Conservation (phyloP, 1,284 basidiomycete species). For the Cystobasidiaceae sp. region DNA sequence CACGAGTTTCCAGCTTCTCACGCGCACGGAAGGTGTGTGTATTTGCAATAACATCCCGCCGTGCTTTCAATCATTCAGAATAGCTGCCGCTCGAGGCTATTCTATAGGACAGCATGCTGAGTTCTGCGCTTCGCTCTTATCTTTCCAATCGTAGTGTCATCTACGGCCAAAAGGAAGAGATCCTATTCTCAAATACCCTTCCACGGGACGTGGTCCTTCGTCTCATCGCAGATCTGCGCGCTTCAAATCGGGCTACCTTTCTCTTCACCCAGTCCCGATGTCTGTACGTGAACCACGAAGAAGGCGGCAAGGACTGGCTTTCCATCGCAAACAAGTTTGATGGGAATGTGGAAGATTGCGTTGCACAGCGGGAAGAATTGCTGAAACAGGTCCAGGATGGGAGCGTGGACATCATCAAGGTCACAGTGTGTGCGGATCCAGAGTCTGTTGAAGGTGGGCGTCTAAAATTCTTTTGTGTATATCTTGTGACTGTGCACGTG, state of each 20-base stretch:
- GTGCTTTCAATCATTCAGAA: no score
- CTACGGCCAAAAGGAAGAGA: slow-evolving; percentile 15
- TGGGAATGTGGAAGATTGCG: slow-evolving; percentile 7
- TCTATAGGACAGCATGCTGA: not conserved
- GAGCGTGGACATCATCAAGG: slow-evolving; percentile 20
- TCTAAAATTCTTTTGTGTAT: no score
- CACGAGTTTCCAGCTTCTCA: slow-evolving; percentile 23
- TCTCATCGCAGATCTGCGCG: slow-evolving; percentile 6
- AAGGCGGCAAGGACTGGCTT: slow-evolving; percentile 27
- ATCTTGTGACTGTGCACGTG: no score
- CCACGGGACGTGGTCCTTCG: not conserved
- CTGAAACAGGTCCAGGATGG: slow-evolving; percentile 16
- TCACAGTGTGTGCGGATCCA: slow-evolving; percentile 29
- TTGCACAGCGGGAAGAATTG: slow-evolving; percentile 10
- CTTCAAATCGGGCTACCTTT: slow-evolving; percentile 21
- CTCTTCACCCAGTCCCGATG: slow-evolving; percentile 23
- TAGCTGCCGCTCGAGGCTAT: no score
- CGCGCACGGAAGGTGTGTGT: slow-evolving; percentile 28
- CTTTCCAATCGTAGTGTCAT: slow-evolving; percentile 12
- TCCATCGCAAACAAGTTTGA: slow-evolving; percentile 28
- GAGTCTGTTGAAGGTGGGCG: slow-evolving; percentile 20
- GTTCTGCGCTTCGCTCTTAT: not conserved
- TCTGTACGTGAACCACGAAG: slow-evolving; percentile 24
- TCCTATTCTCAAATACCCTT: not conserved
- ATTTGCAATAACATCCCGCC: no score